phyloP scores from a whole-genome alignment of 2,329 filamentous ascomycete genomes.

The Sclerotinia sclerotiorum region DNA sequence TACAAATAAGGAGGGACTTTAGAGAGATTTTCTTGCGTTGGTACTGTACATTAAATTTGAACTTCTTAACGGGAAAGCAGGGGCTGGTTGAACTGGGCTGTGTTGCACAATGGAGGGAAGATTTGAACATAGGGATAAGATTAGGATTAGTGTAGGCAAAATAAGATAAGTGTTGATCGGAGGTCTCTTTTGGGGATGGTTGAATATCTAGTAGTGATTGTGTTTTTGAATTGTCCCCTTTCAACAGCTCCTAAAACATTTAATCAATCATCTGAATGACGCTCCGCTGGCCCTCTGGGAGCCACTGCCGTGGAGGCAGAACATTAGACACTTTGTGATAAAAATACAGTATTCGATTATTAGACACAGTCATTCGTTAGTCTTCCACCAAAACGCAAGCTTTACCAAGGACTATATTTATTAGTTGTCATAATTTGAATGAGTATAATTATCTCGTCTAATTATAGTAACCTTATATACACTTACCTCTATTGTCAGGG shows the following conservation, averaged over 20 bases:
- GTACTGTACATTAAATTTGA: conserved; percentile 20
- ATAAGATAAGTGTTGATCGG: not conserved
- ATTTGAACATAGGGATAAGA: conserved; percentile 1
- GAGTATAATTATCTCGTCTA: too few relatives aligned
- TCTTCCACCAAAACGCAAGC: too few relatives aligned
- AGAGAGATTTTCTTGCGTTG: conserved; percentile 19
- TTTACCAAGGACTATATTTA: too few relatives aligned
- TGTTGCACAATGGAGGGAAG: not conserved
- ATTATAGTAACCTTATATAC: too few relatives aligned
- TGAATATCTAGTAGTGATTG: not conserved
- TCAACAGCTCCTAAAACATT: not conserved
- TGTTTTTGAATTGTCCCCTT: not conserved
- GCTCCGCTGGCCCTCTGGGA: not conserved
- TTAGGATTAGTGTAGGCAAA: not conserved
- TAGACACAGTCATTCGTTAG: too few relatives aligned
- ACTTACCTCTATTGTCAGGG: not conserved
- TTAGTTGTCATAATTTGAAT: too few relatives aligned
- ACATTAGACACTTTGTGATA: not conserved
- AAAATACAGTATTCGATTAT: too few relatives aligned
- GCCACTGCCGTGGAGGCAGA: not conserved
- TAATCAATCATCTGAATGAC: not conserved
- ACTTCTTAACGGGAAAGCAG: conserved; percentile 12
- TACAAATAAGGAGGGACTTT: conserved; percentile 21
- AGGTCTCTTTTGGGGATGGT: not conserved
- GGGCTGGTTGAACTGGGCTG: not conserved